These are phyloP conservation scores for Cicer bijugum DNA, from an alignment of 306 rosid species.

Conservation along the genomic window DNA sequence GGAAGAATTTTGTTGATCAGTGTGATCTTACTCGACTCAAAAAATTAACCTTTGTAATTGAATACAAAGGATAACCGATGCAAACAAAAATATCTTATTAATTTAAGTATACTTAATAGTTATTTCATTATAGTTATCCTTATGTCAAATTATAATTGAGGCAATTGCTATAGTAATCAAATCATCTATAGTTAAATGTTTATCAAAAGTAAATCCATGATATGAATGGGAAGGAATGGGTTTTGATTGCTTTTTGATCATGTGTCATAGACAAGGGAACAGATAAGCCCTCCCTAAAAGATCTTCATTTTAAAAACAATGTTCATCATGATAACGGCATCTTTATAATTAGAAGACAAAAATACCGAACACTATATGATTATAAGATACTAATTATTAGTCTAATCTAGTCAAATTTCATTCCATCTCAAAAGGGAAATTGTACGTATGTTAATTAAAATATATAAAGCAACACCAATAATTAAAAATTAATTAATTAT, in stretches of 20 bases:
- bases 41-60: no score
- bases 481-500: slow-evolving; percentile 33
- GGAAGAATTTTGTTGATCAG: no score
- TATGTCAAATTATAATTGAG: neutral
- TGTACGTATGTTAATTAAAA: neutral
- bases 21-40: no score
- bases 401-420: slow-evolving; percentile 36
- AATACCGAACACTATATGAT: slow-evolving; percentile 41
- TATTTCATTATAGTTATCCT: no score
- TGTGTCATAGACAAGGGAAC: slow-evolving; percentile 47
- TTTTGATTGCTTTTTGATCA: slow-evolving; percentile 36
- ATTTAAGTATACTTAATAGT: no score
- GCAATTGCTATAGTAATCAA: neutral
- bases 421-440: slow-evolving; percentile 43
- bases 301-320: neutral
- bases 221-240: neutral
- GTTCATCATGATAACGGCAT: slow-evolving; percentile 25
- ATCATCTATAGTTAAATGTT: neutral
- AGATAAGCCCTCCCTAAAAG: slow-evolving; percentile 35
- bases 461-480: slow-evolving; percentile 34
- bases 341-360: slow-evolving; percentile 43
- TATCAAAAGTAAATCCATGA: slow-evolving; percentile 4
- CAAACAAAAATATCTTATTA: no score
- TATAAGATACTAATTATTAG: slow-evolving; percentile 33
- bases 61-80: no score